Evolutionary conservation across 2,329 filamentous ascomycete species (phyloP), one percentile per base, ranked within the genome.

Genomic region (Nemania sp.): DNA sequence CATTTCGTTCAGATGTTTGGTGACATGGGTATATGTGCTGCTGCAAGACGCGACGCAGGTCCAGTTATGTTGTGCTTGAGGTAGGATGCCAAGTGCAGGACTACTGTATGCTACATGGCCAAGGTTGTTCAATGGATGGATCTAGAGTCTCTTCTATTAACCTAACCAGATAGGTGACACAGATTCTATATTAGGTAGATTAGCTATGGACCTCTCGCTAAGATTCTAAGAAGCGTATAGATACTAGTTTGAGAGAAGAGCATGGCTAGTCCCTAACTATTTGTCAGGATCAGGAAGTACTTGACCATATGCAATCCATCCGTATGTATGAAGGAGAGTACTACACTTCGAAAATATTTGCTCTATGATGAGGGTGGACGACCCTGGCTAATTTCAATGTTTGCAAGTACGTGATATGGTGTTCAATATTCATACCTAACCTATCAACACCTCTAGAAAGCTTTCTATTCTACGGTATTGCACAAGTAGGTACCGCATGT

Each of bases 21-120:
- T 52, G 42, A 29, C 4, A 17, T 53, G n/a, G 21, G 42, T 20
- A 49, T 18, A 46, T 62, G 69, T 65, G 66, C 54, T 69, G 68
- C 62, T 68, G 69, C 64, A 74, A 29, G 25, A 29, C 25, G 25
- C 25, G 73, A 77, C 72, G 77, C 77, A 79, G 76, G 76, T 78
- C 75, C 76, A 60, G 34, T 40, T 39, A 57, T 50, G 58, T 56
- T 17, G 17, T 15, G 25, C 43, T 37, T 40, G 42, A 50, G 42
- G 29, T 37, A 35, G 29, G 25, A 17, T 57, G 54, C 52, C 52
- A 60, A 51, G 25, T 29, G 25, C 25, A 29, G 25, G 25, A 29
- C 25, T 7, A 20, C 37, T n/a, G 39, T 37, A 37, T 47, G 15
- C 12, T 48, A 29, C 10, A 47, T 34, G 47, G 50, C 50, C 52